These are phyloP conservation scores for Pestalotiopsis sp. DNA, from an alignment of 2,329 filamentous ascomycete species.

Conservation along the genomic window DNA sequence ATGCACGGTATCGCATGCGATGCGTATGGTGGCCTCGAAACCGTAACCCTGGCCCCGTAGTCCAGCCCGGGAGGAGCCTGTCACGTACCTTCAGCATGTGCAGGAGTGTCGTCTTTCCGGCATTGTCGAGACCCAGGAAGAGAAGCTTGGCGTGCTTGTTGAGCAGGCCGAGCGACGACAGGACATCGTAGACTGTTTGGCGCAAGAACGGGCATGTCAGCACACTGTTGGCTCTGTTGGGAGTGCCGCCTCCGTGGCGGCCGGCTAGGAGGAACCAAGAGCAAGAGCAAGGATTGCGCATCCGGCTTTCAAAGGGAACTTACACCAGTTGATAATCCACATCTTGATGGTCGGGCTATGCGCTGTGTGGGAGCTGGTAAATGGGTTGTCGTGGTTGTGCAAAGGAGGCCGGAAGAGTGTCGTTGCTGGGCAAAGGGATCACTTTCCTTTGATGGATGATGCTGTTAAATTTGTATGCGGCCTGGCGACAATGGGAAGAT, in stretches of 20 bases:
- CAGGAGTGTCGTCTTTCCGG: constrained; percentile 89
- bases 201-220: constrained; percentile 21
- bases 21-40: neutral
- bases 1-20: neutral
- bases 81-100: constrained; percentile 88
- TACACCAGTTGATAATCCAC: constrained; percentile 98
- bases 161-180: constrained; percentile 82
- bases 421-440: neutral
- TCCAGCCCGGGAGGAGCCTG: neutral
- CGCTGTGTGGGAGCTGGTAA: neutral
- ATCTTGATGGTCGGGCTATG: constrained; percentile 51
- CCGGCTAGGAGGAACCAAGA: neutral
- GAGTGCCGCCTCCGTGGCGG: neutral
- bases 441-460: neutral
- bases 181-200: constrained; percentile 78
- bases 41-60: neutral
- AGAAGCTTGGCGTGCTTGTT: constrained; percentile 97
- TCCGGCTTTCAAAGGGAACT: constrained; percentile 34
- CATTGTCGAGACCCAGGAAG: constrained; percentile 92
- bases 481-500: constrained; percentile 9
- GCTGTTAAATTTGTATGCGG: neutral
- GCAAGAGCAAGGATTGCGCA: constrained; percentile 6
- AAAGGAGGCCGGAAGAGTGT: neutral
- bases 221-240: constrained; percentile 13
- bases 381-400: neutral